These are phyloP conservation scores for Colletotrichum viniferum DNA, from an alignment of 2,329 filamentous ascomycete species.

Conservation along the genomic window DNA sequence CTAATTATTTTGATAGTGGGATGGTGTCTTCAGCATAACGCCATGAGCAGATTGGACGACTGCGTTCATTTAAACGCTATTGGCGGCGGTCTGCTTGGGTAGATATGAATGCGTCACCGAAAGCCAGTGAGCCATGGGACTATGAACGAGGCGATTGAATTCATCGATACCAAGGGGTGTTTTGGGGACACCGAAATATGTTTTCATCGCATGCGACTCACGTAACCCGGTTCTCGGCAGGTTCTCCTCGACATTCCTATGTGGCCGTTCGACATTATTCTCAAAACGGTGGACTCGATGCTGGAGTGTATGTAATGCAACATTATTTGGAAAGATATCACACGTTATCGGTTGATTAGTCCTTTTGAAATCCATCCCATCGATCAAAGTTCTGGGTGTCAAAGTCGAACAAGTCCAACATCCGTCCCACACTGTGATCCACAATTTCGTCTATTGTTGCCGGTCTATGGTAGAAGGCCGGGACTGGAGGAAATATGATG, in stretches of 20 bases:
- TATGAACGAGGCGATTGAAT: not conserved
- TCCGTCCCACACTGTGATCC: conserved; percentile 49
- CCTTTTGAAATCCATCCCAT: conserved; percentile 34
- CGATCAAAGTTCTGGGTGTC: conserved; percentile 43
- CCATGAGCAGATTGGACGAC: not conserved
- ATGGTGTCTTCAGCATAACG: not conserved
- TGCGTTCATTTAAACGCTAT: not conserved
- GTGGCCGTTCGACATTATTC: not conserved
- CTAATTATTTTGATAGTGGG: not conserved
- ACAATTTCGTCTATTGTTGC: conserved; percentile 42
- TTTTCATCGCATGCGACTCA: not conserved
- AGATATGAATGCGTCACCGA: not conserved
- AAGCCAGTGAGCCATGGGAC: not conserved
- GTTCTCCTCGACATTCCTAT: not conserved
- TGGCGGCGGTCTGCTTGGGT: not conserved
- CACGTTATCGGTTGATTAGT: not conserved
- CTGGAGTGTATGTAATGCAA: not conserved
- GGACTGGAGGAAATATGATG: conserved; percentile 48
- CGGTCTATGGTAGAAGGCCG: conserved; percentile 47
- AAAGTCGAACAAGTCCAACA: conserved; percentile 49
- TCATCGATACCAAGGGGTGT: not conserved
- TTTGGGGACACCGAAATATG: not conserved
- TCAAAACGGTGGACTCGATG: not conserved
- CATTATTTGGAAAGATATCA: not conserved
- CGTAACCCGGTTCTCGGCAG: not conserved